Evolutionary conservation across 2,329 filamentous ascomycete genomes (phyloP).

Genomic region (Pseudogymnoascus sp.): DNA sequence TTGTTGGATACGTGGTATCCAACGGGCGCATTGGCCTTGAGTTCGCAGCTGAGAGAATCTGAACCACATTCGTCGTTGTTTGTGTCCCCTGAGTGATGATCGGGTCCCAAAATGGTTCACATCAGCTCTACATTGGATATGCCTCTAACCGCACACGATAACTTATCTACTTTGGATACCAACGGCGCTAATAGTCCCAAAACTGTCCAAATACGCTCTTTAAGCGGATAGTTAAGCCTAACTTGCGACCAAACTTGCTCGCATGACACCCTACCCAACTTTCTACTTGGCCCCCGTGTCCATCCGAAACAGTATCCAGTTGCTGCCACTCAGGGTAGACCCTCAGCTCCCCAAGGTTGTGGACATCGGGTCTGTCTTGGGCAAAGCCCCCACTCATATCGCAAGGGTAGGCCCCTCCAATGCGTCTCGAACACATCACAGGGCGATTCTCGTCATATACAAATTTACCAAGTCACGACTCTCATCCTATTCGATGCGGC

Average conservation of each 20-base stretch:
- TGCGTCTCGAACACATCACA: neutral
- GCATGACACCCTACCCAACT: neutral
- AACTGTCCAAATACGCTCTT: neutral
- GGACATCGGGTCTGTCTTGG: neutral
- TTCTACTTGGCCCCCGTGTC: neutral
- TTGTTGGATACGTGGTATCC: neutral
- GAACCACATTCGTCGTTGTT: neutral
- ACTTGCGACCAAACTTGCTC: neutral
- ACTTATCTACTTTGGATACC: neutral
- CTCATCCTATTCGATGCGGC: neutral
- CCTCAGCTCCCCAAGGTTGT: neutral
- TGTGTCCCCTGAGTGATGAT: slow-evolving; percentile 4
- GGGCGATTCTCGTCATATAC: neutral
- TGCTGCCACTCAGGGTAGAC: neutral
- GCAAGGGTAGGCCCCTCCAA: neutral
- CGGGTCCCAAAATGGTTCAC: neutral
- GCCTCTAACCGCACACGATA: neutral
- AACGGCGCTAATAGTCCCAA: neutral
- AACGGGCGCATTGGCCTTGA: neutral
- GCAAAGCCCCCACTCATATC: neutral
- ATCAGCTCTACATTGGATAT: neutral
- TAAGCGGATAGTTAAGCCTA: neutral
- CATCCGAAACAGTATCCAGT: neutral
- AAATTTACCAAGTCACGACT: neutral
- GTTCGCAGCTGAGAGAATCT: slow-evolving; percentile 1